Conservation (phyloP, 805 yeast species). For the Suhomyces emberorum region DNA sequence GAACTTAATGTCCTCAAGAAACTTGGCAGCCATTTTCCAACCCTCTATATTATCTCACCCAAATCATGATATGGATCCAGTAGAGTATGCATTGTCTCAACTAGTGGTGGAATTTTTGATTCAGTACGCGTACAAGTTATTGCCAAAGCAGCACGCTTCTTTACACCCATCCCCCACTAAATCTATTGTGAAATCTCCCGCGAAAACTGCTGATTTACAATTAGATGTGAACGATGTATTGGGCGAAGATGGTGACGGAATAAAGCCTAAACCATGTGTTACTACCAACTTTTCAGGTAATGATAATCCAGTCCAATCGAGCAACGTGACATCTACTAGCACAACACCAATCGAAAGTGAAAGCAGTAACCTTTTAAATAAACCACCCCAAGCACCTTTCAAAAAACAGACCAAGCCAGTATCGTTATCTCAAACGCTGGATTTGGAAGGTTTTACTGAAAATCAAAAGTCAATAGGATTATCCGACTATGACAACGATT, state of each 20-base stretch:
- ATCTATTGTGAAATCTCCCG: not conserved
- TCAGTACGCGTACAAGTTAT: constrained; percentile 74
- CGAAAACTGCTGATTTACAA: not conserved
- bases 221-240: constrained; percentile 1
- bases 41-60: constrained; percentile 95
- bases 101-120: constrained; percentile 85
- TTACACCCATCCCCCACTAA: constrained; percentile 1
- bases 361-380: constrained; percentile 4
- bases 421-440: constrained; percentile 27
- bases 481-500: constrained; percentile 40
- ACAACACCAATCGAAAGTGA: constrained; percentile 14
- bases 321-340: constrained; percentile 14
- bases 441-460: constrained; percentile 5
- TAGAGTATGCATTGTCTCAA: constrained; percentile 84
- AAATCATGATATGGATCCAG: constrained; percentile 86
- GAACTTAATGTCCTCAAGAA: constrained; percentile 89
- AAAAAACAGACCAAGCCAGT: constrained; percentile 33
- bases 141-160: constrained; percentile 46
- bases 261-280: constrained; percentile 1
- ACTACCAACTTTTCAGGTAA: not conserved
- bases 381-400: constrained; percentile 12
- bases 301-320: not conserved
- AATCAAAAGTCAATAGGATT: constrained; percentile 41
- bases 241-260: constrained; percentile 1
- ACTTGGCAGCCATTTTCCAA: constrained; percentile 93